Evolutionary conservation across 257 asterid genomes (phyloP).

Genomic region (Perilla frutescens): DNA sequence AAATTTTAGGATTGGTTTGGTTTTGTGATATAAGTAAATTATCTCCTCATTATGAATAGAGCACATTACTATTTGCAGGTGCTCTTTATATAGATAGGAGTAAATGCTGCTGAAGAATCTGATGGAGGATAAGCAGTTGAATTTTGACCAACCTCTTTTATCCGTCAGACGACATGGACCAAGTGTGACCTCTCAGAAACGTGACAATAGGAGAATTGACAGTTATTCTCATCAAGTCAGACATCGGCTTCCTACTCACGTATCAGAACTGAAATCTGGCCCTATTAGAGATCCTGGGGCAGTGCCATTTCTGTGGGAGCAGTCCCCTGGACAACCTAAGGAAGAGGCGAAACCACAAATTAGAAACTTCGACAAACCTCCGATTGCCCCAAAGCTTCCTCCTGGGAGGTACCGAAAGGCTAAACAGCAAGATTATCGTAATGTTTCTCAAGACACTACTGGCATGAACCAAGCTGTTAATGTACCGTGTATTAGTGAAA

Average conservation of each 20-base stretch:
- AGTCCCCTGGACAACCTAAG: constrained; percentile 81
- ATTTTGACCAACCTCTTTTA: constrained; percentile 67
- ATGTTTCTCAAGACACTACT: constrained; percentile 23
- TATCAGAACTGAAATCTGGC: constrained; percentile 79
- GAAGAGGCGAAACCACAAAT: constrained; percentile 41
- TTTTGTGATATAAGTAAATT: background rate
- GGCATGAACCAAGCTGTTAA: constrained; percentile 32
- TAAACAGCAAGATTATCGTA: constrained; percentile 39
- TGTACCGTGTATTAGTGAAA: constrained; percentile 27
- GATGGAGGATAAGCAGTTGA: constrained; percentile 75
- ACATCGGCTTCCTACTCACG: constrained; percentile 58
- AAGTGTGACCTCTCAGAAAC: constrained; percentile 36
- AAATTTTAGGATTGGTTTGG: too few species aligned
- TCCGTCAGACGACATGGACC: constrained; percentile 67
- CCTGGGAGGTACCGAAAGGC: constrained; percentile 52
- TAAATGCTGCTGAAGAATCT: constrained; percentile 46
- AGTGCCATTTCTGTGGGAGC: constrained; percentile 89
- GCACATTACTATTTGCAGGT: constrained; percentile 30
- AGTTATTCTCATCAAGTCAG: constrained; percentile 28
- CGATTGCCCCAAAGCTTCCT: constrained; percentile 69
- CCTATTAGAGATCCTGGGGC: constrained; percentile 75
- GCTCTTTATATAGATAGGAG: constrained; percentile 38
- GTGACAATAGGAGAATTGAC: constrained; percentile 31
- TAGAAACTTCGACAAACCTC: constrained; percentile 37
- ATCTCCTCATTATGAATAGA: constrained; percentile 37